Conservation (phyloP, 257 asterid genomes). For the Nicotiana noctiflora region DNA sequence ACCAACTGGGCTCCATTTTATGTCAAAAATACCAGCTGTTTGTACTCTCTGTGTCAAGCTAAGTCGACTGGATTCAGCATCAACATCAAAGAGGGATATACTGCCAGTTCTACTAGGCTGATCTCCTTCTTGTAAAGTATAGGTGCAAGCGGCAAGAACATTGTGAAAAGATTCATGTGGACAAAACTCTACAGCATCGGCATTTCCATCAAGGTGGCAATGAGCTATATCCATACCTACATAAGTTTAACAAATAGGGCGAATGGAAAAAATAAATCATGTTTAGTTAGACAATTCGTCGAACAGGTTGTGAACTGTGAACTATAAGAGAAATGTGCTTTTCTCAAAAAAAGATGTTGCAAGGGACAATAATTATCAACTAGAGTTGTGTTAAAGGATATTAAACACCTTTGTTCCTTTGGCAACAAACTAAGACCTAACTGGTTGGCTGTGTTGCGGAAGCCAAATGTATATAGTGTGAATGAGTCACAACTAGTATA, state of each 20-base stretch:
- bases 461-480: no score
- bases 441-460: no score
- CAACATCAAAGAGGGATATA: constrained; percentile 67
- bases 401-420: no score
- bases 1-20: constrained; percentile 66
- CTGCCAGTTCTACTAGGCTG: constrained; percentile 68
- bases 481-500: no score
- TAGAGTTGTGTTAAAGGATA: no score
- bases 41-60: constrained; percentile 44
- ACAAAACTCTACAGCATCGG: constrained; percentile 92
- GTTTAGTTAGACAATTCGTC: not conserved
- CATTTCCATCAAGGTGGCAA: constrained; percentile 69
- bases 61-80: constrained; percentile 32
- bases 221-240: constrained; percentile 60
- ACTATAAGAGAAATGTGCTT: not conserved
- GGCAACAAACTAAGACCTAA: no score
- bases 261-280: not conserved
- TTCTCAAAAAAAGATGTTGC: no score
- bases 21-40: constrained; percentile 78
- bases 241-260: not conserved
- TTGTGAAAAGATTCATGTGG: constrained; percentile 53
- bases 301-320: not conserved
- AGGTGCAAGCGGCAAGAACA: constrained; percentile 86
- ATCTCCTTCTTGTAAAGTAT: constrained; percentile 74
- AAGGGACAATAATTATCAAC: no score